phyloP scores from a whole-genome alignment of 345 rosid genomes.

The Cardamine chenopodiifolia region DNA sequence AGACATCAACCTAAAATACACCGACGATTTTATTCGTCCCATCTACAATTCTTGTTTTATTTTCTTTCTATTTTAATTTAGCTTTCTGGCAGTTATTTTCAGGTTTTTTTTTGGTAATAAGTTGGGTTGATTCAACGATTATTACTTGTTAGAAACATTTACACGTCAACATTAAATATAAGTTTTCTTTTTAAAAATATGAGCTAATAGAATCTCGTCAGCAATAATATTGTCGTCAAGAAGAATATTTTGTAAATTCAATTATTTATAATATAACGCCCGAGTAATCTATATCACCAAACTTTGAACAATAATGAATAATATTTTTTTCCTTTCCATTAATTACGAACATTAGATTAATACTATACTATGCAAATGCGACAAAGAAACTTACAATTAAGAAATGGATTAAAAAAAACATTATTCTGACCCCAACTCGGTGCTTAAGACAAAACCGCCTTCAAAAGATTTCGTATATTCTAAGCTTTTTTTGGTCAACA shows the following conservation, averaged over 20 bases:
- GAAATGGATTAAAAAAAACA: background rate
- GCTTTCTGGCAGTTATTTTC: background rate
- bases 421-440: constrained; percentile 24
- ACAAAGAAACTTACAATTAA: constrained; percentile 24
- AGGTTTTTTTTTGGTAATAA: background rate
- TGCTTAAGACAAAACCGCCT: constrained; percentile 42
- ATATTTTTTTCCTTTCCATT: background rate
- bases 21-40: constrained; percentile 18
- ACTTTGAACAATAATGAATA: constrained; percentile 5
- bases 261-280: background rate
- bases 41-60: background rate
- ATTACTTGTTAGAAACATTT: constrained; percentile 15
- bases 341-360: background rate
- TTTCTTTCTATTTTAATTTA: background rate
- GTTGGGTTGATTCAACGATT: constrained; percentile 27
- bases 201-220: background rate
- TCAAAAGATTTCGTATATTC: constrained; percentile 44
- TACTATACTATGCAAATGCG: background rate
- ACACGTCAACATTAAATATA: background rate
- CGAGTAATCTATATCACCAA: constrained; percentile 20
- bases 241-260: background rate
- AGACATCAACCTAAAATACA: constrained; percentile 16
- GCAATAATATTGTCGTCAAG: background rate
- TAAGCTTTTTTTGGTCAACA: constrained; percentile 33
- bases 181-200: background rate